phyloP scores from a whole-genome alignment of 179 eudicot genomes.

The Vitellaria paradoxa region DNA sequence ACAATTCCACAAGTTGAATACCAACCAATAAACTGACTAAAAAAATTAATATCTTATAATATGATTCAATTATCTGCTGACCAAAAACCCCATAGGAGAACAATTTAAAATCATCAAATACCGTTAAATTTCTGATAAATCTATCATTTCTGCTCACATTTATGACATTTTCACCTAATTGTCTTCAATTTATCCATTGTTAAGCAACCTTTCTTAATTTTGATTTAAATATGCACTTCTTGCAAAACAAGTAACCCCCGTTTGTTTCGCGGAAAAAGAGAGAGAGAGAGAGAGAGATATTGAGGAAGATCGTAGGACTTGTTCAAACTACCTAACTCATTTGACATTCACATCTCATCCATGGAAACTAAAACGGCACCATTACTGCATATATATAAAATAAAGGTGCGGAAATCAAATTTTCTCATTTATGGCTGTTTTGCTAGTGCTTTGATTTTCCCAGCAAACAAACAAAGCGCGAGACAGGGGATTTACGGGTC shows the following conservation, averaged over 20 bases:
- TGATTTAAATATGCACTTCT: not conserved
- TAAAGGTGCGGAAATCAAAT: no score
- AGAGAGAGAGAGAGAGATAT: not conserved
- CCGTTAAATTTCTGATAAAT: not conserved
- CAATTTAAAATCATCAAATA: not conserved
- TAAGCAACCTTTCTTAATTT: not conserved
- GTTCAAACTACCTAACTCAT: not conserved
- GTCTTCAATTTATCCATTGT: not conserved
- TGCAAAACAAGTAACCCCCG: not conserved
- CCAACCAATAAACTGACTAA: not conserved
- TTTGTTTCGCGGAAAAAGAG: not conserved
- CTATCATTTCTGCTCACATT: no score
- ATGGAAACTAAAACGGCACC: no score
- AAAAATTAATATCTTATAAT: not conserved
- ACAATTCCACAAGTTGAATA: not conserved
- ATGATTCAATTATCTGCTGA: not conserved
- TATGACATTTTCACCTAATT: not conserved
- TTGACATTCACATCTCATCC: not conserved
- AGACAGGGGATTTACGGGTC: slow-evolving; percentile 42
- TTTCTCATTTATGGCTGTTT: no score
- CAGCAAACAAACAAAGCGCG: not conserved
- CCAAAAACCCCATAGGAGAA: not conserved
- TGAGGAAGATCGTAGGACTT: not conserved
- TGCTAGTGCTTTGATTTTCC: not conserved
- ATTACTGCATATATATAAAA: no score